phyloP scores from a whole-genome alignment of 345 rosid genomes.

The Heritiera fomes region DNA sequence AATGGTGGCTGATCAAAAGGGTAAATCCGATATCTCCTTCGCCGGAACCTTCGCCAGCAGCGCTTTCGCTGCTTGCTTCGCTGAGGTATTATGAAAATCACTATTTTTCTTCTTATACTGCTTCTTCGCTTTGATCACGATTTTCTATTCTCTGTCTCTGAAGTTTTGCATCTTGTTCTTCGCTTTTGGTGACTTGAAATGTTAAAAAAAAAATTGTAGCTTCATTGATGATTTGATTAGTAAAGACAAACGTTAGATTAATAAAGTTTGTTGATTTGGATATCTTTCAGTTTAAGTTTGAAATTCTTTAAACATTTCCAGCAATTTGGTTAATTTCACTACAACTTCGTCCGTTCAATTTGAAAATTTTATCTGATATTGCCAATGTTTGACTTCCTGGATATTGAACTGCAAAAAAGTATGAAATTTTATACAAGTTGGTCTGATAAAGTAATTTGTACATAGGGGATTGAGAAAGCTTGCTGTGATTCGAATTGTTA shows the following conservation, averaged over 20 bases:
- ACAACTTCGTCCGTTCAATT: too few relatives aligned
- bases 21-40: conserved; percentile 75
- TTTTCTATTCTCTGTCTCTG: conserved; percentile 18
- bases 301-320: too few relatives aligned
- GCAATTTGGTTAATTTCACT: too few relatives aligned
- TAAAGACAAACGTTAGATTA: not conserved
- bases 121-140: not conserved
- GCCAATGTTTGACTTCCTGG: too few relatives aligned
- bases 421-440: not conserved
- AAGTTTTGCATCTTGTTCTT: not conserved
- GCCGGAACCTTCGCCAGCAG: conserved; percentile 80
- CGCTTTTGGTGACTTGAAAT: not conserved
- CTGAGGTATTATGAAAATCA: conserved; percentile 52
- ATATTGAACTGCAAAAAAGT: not conserved
- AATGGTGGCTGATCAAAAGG: conserved; percentile 82
- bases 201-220: not conserved
- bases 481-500: not conserved
- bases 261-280: not conserved
- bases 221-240: not conserved
- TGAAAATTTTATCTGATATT: too few relatives aligned
- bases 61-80: conserved; percentile 95
- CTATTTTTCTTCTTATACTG: not conserved
- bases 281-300: not conserved
- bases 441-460: not conserved
- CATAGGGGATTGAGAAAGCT: not conserved